Evolutionary conservation across 2,329 filamentous ascomycete genomes (phyloP).

Genomic region (Venturia asperata): DNA sequence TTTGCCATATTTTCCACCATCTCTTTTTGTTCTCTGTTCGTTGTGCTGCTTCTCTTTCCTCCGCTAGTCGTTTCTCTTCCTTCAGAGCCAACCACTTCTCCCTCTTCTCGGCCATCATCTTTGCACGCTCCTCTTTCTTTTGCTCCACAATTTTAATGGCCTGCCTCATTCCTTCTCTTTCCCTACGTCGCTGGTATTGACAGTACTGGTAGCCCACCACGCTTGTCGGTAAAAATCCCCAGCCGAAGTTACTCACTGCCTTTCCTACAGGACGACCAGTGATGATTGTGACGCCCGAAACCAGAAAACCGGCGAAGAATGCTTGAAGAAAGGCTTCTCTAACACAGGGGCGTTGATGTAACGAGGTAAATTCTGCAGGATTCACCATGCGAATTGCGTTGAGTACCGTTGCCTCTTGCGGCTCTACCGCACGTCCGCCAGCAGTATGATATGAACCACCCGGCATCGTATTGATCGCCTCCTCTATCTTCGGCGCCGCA

Average conservation of each 20-base stretch:
- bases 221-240: conserved; percentile 63
- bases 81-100: conserved; percentile 9
- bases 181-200: conserved; percentile 63
- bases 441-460: conserved; percentile 53
- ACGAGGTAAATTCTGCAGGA: conserved; percentile 59
- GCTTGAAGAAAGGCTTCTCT: conserved; percentile 76
- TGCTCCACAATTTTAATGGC: conserved; percentile 75
- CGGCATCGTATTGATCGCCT: conserved; percentile 49
- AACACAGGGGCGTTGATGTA: conserved; percentile 77
- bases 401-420: conserved; percentile 22
- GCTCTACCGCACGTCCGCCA: conserved; percentile 44
- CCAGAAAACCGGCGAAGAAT: conserved; percentile 68
- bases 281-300: conserved; percentile 63
- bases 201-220: conserved; percentile 77
- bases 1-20: conserved; percentile 25
- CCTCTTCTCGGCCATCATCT: conserved; percentile 35
- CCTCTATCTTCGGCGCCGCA: conserved; percentile 27
- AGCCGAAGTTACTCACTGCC: conserved; percentile 46
- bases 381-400: conserved; percentile 64
- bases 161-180: conserved; percentile 76
- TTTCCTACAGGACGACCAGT: conserved; percentile 19
- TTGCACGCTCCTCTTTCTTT: conserved; percentile 60
- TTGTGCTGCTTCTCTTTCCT: conserved; percentile 21
- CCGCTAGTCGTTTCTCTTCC: conserved; percentile 16
- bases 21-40: conserved; percentile 21